A percentile compares a stretch with the other conserved stretches of the same genome.
phyloP scores from a whole-genome alignment of 495 filamentous ascomycete genomes.

The Daldinia loculata region DNA sequence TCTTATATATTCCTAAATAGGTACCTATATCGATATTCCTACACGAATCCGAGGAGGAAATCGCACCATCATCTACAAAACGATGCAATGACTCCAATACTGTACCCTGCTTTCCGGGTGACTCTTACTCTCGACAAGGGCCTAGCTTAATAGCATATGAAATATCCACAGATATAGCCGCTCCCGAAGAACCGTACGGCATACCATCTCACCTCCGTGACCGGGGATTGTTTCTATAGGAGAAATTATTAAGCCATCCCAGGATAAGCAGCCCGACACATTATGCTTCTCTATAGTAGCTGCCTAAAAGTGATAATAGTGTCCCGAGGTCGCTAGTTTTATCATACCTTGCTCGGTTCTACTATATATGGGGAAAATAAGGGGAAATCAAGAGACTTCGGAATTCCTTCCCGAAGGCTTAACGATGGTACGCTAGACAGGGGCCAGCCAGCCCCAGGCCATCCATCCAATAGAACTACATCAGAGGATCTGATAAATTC shows the following conservation, averaged over 20 bases:
- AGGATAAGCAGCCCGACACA: neutral
- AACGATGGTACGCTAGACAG: neutral
- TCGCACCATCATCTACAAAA: neutral
- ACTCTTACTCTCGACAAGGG: neutral
- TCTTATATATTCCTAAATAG: neutral
- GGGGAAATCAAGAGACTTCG: neutral
- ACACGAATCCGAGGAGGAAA: neutral
- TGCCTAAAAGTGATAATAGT: too few relatives aligned
- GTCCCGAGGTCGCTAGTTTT: neutral
- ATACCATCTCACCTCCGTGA: neutral
- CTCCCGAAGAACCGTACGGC: neutral
- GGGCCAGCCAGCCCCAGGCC: neutral
- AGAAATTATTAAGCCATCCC: neutral
- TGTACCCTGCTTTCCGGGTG: neutral
- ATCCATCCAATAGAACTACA: slow-evolving; percentile 19
- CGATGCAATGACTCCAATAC: neutral
- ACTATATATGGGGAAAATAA: neutral
- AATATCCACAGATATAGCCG: neutral
- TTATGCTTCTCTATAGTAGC: neutral
- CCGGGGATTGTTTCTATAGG: neutral
- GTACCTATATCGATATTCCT: neutral
- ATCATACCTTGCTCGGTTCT: neutral
- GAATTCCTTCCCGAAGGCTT: neutral
- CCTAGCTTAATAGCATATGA: neutral
- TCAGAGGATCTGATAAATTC: slow-evolving; percentile 24